Base-by-base conservation (phyloP, 352 stramenopile species). In the Globisporangium heterothallicum region DNA sequence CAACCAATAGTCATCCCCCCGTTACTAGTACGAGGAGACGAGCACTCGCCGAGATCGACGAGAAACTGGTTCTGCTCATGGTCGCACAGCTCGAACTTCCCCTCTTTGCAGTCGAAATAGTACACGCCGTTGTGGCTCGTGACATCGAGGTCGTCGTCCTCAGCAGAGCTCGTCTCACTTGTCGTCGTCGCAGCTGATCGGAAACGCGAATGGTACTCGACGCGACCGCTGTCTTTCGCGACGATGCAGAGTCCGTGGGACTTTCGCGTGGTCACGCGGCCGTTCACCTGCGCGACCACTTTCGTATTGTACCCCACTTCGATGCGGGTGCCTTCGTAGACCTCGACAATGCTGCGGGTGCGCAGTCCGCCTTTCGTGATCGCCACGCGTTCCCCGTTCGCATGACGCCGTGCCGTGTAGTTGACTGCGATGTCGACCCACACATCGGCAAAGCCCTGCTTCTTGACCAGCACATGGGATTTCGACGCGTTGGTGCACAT, bases 231-330 rank as follows among this genome's bases (percentile, higher is more conserved):
- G 59, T 92, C 81, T 29, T 87, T 87, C 8, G 72, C 74, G 16
- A 88, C 56, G 8, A 89, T 45, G 6, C 61, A 59, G 38, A 67
- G 62, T 13, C 78, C 74, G 24, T 60, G 64, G 18, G 70, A 65
- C 42, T 85, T 87, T 9, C 57, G 32, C 9, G 72, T 59, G 21
- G 71, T 74, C 26, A 89, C 64, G 30, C 73, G 68, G 29, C 78
- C 81, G 50, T 88, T 87, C 25, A 92, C 78, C 26, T 86, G 72
- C 2, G 81, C 81, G 12, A 84, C 77, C 5, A 92, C 74, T 38
- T 81, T 81, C 22, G 81, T 89, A 46, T 92, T 86, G 58, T 92
- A 92, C 40, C 72, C 70, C 29, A 86, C 58, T 34, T 86, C 66
- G 4, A 88, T 56, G n/a, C 53, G 30, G 12, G 81, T 87, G 49